Evolutionary conservation across 345 rosid species (phyloP).

Genomic region (Rhodamnia argentea): DNA sequence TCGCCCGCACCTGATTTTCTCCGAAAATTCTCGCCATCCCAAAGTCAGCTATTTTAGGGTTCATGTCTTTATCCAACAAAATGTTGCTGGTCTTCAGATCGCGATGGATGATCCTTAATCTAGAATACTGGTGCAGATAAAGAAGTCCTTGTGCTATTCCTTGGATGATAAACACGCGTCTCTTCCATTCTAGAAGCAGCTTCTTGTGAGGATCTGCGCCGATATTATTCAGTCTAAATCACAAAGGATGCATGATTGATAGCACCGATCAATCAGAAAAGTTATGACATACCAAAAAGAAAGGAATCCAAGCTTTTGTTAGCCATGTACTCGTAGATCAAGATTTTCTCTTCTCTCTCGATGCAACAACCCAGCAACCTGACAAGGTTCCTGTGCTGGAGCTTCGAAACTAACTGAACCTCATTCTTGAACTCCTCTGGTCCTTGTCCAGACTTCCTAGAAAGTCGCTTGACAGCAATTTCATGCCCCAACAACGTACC

Average conservation of each 20-base stretch:
- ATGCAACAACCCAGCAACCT: conserved; percentile 15
- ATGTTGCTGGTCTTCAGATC: conserved; percentile 2
- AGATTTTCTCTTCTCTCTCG: conserved; percentile 2
- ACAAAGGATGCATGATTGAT: background rate
- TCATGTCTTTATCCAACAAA: background rate
- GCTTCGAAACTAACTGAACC: conserved; percentile 5
- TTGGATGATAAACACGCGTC: background rate
- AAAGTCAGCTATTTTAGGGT: background rate
- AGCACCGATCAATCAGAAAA: background rate
- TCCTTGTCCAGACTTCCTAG: conserved; percentile 14
- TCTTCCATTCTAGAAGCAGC: conserved; percentile 10
- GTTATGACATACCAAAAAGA: conserved; percentile 7
- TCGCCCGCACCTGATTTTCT: background rate
- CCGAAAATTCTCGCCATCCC: background rate
- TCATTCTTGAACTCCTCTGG: conserved; percentile 15
- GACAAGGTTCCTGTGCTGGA: conserved; percentile 19
- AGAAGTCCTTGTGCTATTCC: background rate
- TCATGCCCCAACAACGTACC: background rate
- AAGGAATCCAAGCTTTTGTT: conserved; percentile 15
- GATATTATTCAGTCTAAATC: background rate
- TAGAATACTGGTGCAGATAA: conserved; percentile 3
- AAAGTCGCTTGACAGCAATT: conserved; percentile 9
- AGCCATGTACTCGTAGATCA: conserved; percentile 15
- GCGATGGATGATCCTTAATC: background rate
- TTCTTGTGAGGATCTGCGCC: conserved; percentile 3